Evolutionary conservation across 225 moss, liverwort and hornwort genomes (phyloP), one percentile per base, ranked within the genome.

Genomic region (Polytrichum formosum): DNA sequence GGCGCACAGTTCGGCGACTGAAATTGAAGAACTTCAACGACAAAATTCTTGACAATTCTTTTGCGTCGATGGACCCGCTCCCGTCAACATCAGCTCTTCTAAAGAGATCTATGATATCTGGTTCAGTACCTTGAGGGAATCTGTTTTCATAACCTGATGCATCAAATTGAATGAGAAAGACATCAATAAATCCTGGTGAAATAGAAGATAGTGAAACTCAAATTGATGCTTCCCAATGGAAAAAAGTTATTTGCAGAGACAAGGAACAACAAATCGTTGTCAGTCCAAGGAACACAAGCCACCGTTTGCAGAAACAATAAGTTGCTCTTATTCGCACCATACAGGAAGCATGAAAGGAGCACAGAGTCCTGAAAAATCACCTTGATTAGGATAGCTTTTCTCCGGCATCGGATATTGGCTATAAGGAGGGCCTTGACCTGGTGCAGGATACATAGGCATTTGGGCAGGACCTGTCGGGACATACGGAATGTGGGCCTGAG

Each of bases 1-100:
- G 73, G 73, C 82, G 85, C 46, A 85, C 82, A 70, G 82, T 77
- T 75, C 79, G 63, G 55, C 72, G 79, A 73, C 82, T 85, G 55
- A 85, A 85, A 65, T 65, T 85, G 70, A 74, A 82, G 74, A 85
- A 82, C 61, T 70, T 79, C n/a, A 67, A 73, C 5, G 85, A 82
- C 5, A 85, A 64, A 70, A 82, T 77, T 70, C 72, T 77, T 67
- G 82, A 82, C 72, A 85, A 74, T 76, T 85, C 85, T 72, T 55
- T 72, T 53, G 75, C 67, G 46, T 85, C 77, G 18, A 85, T 65
- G 61, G 77, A 64, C 22, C 82, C 82, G 30, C 67, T 85, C 70
- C 82, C 85, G 54, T 85, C 82, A 46, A 68, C 67, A 75, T 85
- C 85, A 27, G 85, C 85, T 75, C 2, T 75, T 70, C 65, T 82